These are phyloP conservation scores for Thielaviopsis musarum DNA, from an alignment of 2,329 filamentous ascomycete species.

Conservation along the genomic window DNA sequence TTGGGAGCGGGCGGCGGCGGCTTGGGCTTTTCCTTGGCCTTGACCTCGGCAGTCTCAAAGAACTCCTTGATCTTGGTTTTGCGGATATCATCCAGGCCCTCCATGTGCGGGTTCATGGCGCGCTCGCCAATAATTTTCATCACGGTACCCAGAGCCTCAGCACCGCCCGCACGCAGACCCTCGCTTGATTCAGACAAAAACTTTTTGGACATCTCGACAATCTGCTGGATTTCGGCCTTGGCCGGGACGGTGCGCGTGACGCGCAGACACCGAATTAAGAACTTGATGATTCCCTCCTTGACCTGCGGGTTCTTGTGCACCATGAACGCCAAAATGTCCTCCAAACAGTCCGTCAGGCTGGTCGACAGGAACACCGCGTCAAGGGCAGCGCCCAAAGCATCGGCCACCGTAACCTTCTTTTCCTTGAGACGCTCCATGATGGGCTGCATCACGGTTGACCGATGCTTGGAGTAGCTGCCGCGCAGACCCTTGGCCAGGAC, in stretches of 20 bases:
- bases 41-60: conserved; percentile 43
- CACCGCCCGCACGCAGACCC: conserved; percentile 69
- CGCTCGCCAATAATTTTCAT: conserved; percentile 99
- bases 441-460: conserved; percentile 62
- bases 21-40: conserved; percentile 58
- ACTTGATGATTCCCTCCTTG: conserved; percentile 87
- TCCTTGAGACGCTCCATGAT: conserved; percentile 95
- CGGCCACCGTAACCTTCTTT: conserved; percentile 80
- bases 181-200: conserved; percentile 80
- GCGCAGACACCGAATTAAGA: conserved; percentile 74
- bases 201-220: conserved; percentile 82
- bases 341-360: conserved; percentile 67
- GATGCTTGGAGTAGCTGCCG: conserved; percentile 63
- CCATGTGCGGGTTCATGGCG: conserved; percentile 82
- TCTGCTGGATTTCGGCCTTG: conserved; percentile 66
- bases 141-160: conserved; percentile 78
- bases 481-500: conserved; percentile 73
- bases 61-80: conserved; percentile 95
- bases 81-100: conserved; percentile 85
- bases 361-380: conserved; percentile 54
- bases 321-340: conserved; percentile 72
- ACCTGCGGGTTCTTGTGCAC: conserved; percentile 95
- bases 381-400: conserved; percentile 71
- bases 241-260: conserved; percentile 69
- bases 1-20: conserved; percentile 44